Evolutionary conservation across 106 monocot species (phyloP), one percentile per base, ranked within the genome.

Genomic region (Agapanthus africanus): DNA sequence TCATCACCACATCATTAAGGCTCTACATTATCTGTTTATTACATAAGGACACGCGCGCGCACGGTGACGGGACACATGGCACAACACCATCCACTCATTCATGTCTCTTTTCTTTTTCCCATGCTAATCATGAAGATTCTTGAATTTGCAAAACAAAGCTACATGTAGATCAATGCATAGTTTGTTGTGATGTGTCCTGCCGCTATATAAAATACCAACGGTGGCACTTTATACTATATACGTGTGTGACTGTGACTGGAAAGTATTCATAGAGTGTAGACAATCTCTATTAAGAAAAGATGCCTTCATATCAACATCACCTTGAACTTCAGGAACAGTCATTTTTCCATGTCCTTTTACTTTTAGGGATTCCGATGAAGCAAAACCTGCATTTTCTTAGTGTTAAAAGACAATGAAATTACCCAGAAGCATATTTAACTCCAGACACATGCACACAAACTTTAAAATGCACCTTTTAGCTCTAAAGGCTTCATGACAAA

Each of bases 401-500:
- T 61, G 35, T 11, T 5, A 61, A 7, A 61, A 35, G 10, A 34
- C 18, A 36, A 35, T 59, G 21, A 7, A 37, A 64, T 64, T 11
- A 64, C 22, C 4, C 0, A 47, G 32, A 7, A 47, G 18, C 30
- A 46, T 32, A 47, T 27, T 63, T 33, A 46, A 46, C 33, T 47
- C 40, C 6, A 46, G 15, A 42, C 11, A 47, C 33, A 39, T 23
- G 2, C 22, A 40, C 25, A 33, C 16, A 40, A 47, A n/a, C 21
- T 19, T 47, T 30, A 22, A 35, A 15, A 31, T 46, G 46, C 54
- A 99, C 97, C 97, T 90, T 93, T 99, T 26, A 99, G 81, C 37
- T 88, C 74, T 69, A 99, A 73, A 61, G 97, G 97, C 70, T 85
- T 82, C 49, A 89, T 90, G 16, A 75, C 37, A 78, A 99, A 92